Evolutionary conservation across 2,329 filamentous ascomycete genomes (phyloP), one percentile per base, ranked within the genome.

Genomic region (Tolypocladium tropicale): DNA sequence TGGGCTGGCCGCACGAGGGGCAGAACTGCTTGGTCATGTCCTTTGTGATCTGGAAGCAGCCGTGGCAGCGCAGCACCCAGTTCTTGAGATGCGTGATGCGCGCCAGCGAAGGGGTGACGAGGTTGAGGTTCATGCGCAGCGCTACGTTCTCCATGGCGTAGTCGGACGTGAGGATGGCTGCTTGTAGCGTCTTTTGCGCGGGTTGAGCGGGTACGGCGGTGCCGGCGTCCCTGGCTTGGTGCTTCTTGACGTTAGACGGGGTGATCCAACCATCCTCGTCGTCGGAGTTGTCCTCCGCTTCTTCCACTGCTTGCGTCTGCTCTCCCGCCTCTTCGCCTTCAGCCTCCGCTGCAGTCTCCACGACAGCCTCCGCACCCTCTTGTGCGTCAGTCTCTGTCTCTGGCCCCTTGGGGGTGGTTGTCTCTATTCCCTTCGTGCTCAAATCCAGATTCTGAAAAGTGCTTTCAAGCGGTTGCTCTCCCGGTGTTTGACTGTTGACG

Each of bases 101-200:
- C 60, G 89, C 81, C 58, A 97, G 78, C 18, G 83, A 81, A 0
- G 89, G 82, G 0, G 92, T 91, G 57, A 96, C 80, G 12, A 96
- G 83, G 68, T 94, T 90, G 54, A 99, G 82, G 74, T 96, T 96
- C 77, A 97, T 95, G 63, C 95, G 90, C 5, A 99, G 80, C 2
- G 94, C 82, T 9, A 97, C 91, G 69, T 97, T 97, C 75, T 97
- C 93, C 90, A 99, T 95, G 55, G 94, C 93, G 73, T 89, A 97
- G 76, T 99, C 94, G 56, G 88, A 91, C 1, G 94, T 97, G 67
- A 97, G 86, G 49, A 93, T 85, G n/a, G 91, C 93, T 18, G 89
- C 90, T 71, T 95, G 86, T 63, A 96, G 86, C 14, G 82, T 83
- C 59, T 82, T 81, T 37, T 82, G 78, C 55, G 82, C 77, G 2